Conservation (phyloP, 75 land plant genomes). For the Pseudotsuga menziesii region DNA sequence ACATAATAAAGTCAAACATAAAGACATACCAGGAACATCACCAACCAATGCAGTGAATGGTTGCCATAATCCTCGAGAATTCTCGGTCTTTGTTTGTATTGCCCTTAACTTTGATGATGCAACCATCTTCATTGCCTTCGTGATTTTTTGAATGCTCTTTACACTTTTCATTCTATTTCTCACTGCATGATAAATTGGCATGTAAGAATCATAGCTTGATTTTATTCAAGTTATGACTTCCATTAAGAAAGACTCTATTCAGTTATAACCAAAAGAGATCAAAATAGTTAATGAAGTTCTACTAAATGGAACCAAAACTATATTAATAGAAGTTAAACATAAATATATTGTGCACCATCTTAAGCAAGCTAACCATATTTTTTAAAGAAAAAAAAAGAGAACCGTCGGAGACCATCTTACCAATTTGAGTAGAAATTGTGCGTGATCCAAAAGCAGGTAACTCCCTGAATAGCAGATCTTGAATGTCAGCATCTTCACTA, state of each 20-base stretch:
- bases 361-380: not conserved
- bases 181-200: constrained; percentile 38
- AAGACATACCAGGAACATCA: constrained; percentile 68
- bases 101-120: constrained; percentile 95
- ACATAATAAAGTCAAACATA: not conserved
- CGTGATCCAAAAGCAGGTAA: constrained; percentile 51
- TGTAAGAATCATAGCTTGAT: not conserved
- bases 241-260: not conserved
- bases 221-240: not conserved
- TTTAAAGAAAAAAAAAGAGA: not conserved
- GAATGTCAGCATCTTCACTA: too few species aligned
- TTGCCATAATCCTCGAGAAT: constrained; percentile 97
- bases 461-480: constrained; percentile 21
- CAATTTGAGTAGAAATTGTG: constrained; percentile 66
- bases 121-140: constrained; percentile 99
- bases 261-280: not conserved
- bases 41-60: constrained; percentile 95
- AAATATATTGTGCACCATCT: not conserved
- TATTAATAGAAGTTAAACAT: not conserved
- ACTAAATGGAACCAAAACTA: too few species aligned
- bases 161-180: constrained; percentile 96
- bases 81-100: constrained; percentile 75
- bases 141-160: constrained; percentile 97
- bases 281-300: not conserved
- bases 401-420: constrained; percentile 23